A percentile compares a stretch with the other conserved stretches of the same genome.
Evolutionary conservation across 1,284 basidiomycete species (phyloP).

Genomic region (Macrocybe sp.): DNA sequence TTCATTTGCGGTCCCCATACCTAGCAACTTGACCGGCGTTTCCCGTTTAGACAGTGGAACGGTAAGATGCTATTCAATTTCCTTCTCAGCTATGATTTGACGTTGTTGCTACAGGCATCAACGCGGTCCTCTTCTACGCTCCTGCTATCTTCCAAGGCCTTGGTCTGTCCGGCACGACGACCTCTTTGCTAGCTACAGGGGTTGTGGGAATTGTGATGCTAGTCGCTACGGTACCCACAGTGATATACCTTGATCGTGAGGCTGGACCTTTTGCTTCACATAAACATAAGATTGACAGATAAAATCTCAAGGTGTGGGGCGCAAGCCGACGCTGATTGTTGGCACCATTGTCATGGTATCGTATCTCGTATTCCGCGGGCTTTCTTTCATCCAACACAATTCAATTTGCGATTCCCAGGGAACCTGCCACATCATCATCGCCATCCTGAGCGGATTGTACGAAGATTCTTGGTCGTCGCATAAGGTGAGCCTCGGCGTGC

Average conservation of each 20-base stretch:
- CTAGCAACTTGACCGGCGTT: no score
- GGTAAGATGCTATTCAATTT: conserved; percentile 5
- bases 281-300: conserved; percentile 9
- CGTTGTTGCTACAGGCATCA: background rate
- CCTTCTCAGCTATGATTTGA: background rate
- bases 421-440: conserved; percentile 8
- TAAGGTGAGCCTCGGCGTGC: no score
- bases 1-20: no score
- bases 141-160: conserved; percentile 14
- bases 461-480: no score
- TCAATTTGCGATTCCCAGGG: no score
- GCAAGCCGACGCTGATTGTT: conserved; percentile 15
- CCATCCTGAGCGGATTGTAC: conserved; percentile 12
- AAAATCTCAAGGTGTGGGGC: conserved; percentile 12
- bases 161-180: conserved; percentile 11
- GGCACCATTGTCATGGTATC: background rate
- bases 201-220: conserved; percentile 16
- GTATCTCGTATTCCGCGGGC: no score
- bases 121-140: conserved; percentile 13
- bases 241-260: no score
- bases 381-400: no score
- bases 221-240: conserved; percentile 9
- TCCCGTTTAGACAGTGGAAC: conserved; percentile 14
- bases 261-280: no score
- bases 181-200: conserved; percentile 13